A percentile compares a stretch with the other conserved stretches of the same genome.
Conservation (phyloP, 257 asterid genomes). For the Ilex aquifolium region DNA sequence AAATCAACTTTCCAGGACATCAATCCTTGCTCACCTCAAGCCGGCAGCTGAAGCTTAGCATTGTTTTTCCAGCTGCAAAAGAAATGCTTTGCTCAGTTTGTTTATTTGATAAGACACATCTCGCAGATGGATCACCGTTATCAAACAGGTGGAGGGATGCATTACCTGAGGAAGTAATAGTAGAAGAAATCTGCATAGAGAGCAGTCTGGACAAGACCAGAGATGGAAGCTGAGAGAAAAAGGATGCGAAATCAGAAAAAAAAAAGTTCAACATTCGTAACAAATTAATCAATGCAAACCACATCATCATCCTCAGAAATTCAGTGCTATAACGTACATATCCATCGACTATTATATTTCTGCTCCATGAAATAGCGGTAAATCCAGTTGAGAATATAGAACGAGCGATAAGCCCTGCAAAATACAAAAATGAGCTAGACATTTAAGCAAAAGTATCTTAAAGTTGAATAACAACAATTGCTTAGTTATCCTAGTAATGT, state of each 20-base stretch:
- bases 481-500: too few relatives aligned
- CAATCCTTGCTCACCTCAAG: constrained; percentile 30
- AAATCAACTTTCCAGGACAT: background rate
- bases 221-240: constrained; percentile 51
- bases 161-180: constrained; percentile 84
- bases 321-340: constrained; percentile 47
- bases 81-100: constrained; percentile 4
- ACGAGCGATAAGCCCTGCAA: constrained; percentile 80
- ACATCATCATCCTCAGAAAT: constrained; percentile 1
- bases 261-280: background rate
- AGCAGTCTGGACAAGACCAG: constrained; percentile 84
- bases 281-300: constrained; percentile 1
- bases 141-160: constrained; percentile 6
- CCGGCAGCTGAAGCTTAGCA: constrained; percentile 70
- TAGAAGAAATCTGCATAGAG: constrained; percentile 96
- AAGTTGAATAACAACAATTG: too few relatives aligned
- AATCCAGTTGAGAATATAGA: constrained; percentile 90
- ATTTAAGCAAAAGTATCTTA: too few relatives aligned
- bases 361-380: constrained; percentile 87
- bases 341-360: constrained; percentile 61
- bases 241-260: background rate
- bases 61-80: constrained; percentile 74
- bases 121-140: background rate
- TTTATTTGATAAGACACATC: constrained; percentile 1
- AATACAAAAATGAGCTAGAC: background rate